Base-by-base conservation (phyloP, 352 stramenopile genomes). In the Phytopythium ostracodes region DNA sequence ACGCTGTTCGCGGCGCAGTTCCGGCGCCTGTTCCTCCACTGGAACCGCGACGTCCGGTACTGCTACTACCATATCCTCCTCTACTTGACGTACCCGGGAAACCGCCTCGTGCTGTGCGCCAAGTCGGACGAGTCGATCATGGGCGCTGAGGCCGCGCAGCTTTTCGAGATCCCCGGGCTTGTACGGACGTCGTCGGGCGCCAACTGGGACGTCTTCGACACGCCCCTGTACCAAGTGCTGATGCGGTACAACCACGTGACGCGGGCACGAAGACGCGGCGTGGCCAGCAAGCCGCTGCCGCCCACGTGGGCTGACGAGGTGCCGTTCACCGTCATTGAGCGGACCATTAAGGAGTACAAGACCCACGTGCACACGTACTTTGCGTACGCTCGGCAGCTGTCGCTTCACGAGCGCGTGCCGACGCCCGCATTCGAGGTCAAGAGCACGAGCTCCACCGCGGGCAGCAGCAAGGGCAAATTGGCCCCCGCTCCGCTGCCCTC, bases 1-100 rank as follows among this genome's bases (percentile, higher is more conserved):
- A 59, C 68, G 20, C 59, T 88, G 33, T 77, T 92, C 15, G 77
- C 72, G 1, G 63, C 44, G 29, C 71, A 90, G 51, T 78, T 91
- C 36, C 74, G 72, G 38, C 73, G 72, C 2, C 75, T 94, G 29
- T 91, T 94, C 62, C 67, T 92, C 40, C 85, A 94, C 64, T 94
- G 85, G 85, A 79, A 89, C 65, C 83, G 81, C 51, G 85, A 94
- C 73, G 85, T 94, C 29, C 83, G 85, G 38, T 94, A 86, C 63
- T 91, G 84, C 67, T 94, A 79, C 77, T 88, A 84, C 68, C 81
- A 92, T 62, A 75, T 89, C 31, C 47, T 94, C 63, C 60, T 94
- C 24, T 94, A 94, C 66, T 71, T 92, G 59, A 89, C 83, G 51
- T 92, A 87, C 66, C 72, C 78, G 1, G 85, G 83, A 31, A 92